phyloP scores from a whole-genome alignment of 768 basidiomycete species.

The Chalciporus piperatus region DNA sequence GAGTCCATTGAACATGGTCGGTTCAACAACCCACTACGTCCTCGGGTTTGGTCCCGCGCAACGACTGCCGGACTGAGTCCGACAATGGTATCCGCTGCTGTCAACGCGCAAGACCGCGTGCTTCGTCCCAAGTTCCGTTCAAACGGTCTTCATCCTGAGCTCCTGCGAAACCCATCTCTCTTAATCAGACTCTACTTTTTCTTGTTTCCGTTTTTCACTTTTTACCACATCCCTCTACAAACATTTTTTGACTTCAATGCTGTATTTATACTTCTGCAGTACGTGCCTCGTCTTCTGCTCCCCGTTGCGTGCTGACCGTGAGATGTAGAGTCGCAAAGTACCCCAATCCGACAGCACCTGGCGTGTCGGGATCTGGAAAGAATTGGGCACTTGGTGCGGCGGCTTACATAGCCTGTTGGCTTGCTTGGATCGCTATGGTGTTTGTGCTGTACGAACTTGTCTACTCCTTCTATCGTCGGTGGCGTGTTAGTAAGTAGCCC shows the following conservation, averaged over 20 bases:
- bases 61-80: slow-evolving; percentile 44
- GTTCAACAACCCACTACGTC: slow-evolving; percentile 37
- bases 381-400: slow-evolving; percentile 83
- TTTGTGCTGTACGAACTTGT: slow-evolving; percentile 75
- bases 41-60: slow-evolving; percentile 60
- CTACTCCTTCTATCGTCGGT: slow-evolving; percentile 71
- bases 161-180: slow-evolving; percentile 59
- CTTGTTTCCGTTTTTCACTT: slow-evolving; percentile 64
- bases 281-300: slow-evolving; percentile 35
- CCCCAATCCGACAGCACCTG: slow-evolving; percentile 67
- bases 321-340: slow-evolving; percentile 63
- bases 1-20: slow-evolving; percentile 53
- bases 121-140: slow-evolving; percentile 67
- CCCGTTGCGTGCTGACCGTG: slow-evolving; percentile 11
- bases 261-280: slow-evolving; percentile 81
- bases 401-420: slow-evolving; percentile 82
- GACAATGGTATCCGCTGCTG: slow-evolving; percentile 41
- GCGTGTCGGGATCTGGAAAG: slow-evolving; percentile 66
- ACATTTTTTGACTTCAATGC: slow-evolving; percentile 89
- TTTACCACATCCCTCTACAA: slow-evolving; percentile 73
- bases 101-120: slow-evolving; percentile 32
- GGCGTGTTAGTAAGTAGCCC: slow-evolving; percentile 70
- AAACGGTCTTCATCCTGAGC: slow-evolving; percentile 62
- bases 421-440: slow-evolving; percentile 68
- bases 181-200: slow-evolving; percentile 61